Evolutionary conservation across 768 basidiomycete genomes (phyloP).

Genomic region (Mycena galericulata): DNA sequence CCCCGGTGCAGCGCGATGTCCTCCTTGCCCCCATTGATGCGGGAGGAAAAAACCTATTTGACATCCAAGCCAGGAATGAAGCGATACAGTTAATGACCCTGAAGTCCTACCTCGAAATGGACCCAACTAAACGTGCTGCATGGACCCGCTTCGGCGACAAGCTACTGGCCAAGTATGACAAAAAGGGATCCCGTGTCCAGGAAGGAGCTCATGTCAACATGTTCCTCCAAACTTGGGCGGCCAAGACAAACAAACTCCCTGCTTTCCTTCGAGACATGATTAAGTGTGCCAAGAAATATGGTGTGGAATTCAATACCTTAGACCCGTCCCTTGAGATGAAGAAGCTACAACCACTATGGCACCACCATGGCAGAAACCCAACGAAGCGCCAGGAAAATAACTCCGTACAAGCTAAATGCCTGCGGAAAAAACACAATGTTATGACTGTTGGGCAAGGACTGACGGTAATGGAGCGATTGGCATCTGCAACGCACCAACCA

Average conservation of each 20-base stretch:
- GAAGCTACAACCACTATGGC: conserved; percentile 45
- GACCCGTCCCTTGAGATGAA: conserved; percentile 21
- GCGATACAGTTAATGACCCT: conserved; percentile 41
- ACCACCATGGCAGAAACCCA: conserved; percentile 38
- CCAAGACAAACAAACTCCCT: conserved; percentile 8
- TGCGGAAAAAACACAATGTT: not conserved
- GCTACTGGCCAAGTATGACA: conserved; percentile 22
- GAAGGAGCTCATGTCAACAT: conserved; percentile 28
- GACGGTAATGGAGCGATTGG: not conserved
- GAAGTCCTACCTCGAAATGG: conserved; percentile 38
- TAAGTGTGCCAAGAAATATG: conserved; percentile 36
- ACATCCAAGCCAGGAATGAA: conserved; percentile 42
- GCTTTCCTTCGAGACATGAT: conserved; percentile 34
- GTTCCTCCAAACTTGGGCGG: conserved; percentile 45
- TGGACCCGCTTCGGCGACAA: conserved; percentile 47
- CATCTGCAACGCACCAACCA: not conserved
- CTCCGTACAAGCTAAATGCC: not conserved
- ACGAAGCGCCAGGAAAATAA: not conserved
- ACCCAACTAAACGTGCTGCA: conserved; percentile 29
- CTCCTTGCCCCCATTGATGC: conserved; percentile 25
- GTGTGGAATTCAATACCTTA: conserved; percentile 29
- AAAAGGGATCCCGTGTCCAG: conserved; percentile 1
- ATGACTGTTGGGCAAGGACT: not conserved
- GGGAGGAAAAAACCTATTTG: conserved; percentile 42
- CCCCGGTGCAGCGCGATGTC: conserved; percentile 34